Conservation (phyloP, 2,329 filamentous ascomycete genomes). For the Volutella citrinella region DNA sequence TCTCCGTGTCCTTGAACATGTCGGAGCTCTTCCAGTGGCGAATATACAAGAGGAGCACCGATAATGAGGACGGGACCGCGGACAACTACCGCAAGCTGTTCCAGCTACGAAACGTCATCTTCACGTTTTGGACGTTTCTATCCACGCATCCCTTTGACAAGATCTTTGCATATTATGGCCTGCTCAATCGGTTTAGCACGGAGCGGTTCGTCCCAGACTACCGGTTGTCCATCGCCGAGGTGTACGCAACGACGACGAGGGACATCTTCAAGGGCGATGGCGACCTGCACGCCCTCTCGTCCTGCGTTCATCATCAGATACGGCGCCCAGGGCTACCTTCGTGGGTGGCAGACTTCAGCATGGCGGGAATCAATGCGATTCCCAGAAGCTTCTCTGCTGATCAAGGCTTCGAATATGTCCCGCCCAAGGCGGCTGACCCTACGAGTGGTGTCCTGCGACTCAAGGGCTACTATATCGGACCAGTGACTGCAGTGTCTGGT, state of each 20-base stretch:
- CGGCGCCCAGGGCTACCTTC: slow-evolving; percentile 13
- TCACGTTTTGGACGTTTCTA: slow-evolving; percentile 22
- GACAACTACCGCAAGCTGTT: slow-evolving; percentile 10
- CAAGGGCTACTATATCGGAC: slow-evolving; percentile 14
- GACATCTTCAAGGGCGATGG: slow-evolving; percentile 17
- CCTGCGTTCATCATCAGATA: slow-evolving; percentile 10
- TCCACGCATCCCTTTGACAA: slow-evolving; percentile 25
- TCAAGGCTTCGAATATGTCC: slow-evolving; percentile 12
- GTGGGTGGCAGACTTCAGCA: slow-evolving; percentile 23
- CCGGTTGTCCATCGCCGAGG: slow-evolving; percentile 13
- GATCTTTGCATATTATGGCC: slow-evolving; percentile 21
- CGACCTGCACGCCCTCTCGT: slow-evolving; percentile 13
- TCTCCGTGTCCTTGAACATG: slow-evolving; percentile 24
- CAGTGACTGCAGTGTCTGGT: slow-evolving; percentile 8
- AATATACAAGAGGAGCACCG: slow-evolving; percentile 6
- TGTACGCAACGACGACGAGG: slow-evolving; percentile 19
- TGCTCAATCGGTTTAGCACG: slow-evolving; percentile 19
- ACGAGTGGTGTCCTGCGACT: slow-evolving; percentile 6
- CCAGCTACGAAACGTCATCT: slow-evolving; percentile 12
- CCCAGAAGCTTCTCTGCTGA: slow-evolving; percentile 19
- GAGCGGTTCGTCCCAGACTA: slow-evolving; percentile 18
- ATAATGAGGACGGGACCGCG: slow-evolving; percentile 2
- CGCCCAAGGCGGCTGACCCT: background rate
- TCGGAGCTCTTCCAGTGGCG: slow-evolving; percentile 22
- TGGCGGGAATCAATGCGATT: slow-evolving; percentile 17